Conservation (phyloP, 129 eudicot genomes). For the Erigeron canadensis region DNA sequence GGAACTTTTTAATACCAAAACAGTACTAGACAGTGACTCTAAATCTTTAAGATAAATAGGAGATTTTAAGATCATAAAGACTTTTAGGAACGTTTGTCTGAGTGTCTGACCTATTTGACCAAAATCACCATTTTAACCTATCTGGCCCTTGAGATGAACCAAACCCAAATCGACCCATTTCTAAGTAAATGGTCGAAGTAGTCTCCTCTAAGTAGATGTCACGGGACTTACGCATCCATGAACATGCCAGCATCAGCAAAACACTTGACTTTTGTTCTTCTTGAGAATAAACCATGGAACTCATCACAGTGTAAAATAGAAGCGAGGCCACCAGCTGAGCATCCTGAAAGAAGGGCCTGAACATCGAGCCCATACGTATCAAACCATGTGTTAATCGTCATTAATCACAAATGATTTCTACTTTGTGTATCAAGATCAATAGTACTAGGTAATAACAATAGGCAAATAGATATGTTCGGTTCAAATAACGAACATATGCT, state of each 20-base stretch:
- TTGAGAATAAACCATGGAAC: slow-evolving; percentile 38
- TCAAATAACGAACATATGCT: slow-evolving; percentile 7
- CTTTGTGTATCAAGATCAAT: background rate
- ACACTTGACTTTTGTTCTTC: slow-evolving; percentile 46
- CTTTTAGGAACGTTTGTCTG: background rate
- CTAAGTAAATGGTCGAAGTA: background rate
- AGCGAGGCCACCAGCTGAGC: slow-evolving; percentile 56
- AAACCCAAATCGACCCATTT: background rate
- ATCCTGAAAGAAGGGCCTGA: slow-evolving; percentile 53
- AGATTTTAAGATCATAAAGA: background rate
- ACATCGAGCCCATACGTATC: background rate
- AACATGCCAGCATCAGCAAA: slow-evolving; percentile 53
- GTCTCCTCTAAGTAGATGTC: background rate
- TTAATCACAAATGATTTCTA: background rate
- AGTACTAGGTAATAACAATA: background rate
- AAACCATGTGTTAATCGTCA: background rate
- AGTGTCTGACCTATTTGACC: background rate
- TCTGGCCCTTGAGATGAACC: background rate
- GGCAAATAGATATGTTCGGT: background rate
- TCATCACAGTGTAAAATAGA: slow-evolving; percentile 45
- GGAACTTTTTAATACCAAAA: too few relatives aligned
- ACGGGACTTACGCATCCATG: slow-evolving; percentile 38
- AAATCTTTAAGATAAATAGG: background rate
- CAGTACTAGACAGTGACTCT: too few relatives aligned
- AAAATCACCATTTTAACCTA: background rate